These are phyloP conservation scores for Ustilago trichophora DNA, from an alignment of 1,284 basidiomycete genomes.

Conservation along the genomic window DNA sequence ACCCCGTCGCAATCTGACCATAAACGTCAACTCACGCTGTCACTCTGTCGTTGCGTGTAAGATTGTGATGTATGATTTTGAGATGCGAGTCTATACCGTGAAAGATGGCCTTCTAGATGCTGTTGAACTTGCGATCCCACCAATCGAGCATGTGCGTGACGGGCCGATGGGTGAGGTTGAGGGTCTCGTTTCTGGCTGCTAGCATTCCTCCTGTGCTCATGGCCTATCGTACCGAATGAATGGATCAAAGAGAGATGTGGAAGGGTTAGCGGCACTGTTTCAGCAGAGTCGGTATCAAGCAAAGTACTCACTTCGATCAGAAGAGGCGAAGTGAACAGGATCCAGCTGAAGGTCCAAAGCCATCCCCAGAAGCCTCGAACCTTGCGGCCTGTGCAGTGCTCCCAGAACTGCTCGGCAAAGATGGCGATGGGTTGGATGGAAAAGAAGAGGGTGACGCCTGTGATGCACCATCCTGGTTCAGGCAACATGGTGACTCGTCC, in stretches of 20 bases:
- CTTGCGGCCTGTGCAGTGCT: background rate
- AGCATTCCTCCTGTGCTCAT: conserved; percentile 11
- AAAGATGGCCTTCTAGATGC: background rate
- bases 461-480: background rate
- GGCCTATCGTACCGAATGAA: too few relatives aligned
- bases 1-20: background rate
- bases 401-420: conserved; percentile 25
- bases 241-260: too few relatives aligned
- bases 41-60: background rate
- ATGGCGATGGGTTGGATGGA: conserved; percentile 18
- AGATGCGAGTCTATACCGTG: too few relatives aligned
- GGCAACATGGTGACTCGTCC: conserved; percentile 20
- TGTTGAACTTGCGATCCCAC: conserved; percentile 11
- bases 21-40: background rate
- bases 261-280: too few relatives aligned
- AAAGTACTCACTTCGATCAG: conserved; percentile 14
- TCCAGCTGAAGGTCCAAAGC: conserved; percentile 22
- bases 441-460: conserved; percentile 19
- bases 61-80: too few relatives aligned
- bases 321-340: conserved; percentile 12
- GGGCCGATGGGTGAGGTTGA: conserved; percentile 5
- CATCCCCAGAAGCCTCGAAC: conserved; percentile 31
- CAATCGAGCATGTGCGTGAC: conserved; percentile 15
- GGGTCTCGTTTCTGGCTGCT: conserved; percentile 1
- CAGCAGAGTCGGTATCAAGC: too few relatives aligned